Percentiles rank a stretch among this genome's conserved stretches.
phyloP scores from a whole-genome alignment of 164 flowering plant genomes.

The Tinospora cordifolia region DNA sequence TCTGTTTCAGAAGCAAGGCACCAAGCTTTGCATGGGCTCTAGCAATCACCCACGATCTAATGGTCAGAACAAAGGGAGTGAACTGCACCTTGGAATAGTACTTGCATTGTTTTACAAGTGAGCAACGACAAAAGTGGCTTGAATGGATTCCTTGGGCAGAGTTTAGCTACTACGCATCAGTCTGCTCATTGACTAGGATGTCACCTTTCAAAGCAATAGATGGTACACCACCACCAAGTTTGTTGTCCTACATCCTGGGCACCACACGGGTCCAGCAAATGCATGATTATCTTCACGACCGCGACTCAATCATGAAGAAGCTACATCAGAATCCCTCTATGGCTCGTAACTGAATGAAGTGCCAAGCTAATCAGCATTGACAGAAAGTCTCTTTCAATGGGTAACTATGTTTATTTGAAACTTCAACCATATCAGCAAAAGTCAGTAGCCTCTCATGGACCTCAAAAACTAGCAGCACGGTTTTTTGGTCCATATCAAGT shows the following conservation, averaged over 20 bases:
- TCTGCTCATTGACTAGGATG: neutral
- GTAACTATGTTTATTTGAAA: neutral
- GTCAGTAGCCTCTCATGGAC: neutral
- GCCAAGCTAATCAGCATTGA: neutral
- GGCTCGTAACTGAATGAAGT: neutral
- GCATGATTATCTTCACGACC: too few species aligned
- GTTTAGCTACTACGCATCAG: neutral
- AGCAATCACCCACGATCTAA: neutral
- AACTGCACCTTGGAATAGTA: neutral
- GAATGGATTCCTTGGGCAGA: conserved; percentile 1
- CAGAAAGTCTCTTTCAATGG: neutral
- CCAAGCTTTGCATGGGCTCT: neutral
- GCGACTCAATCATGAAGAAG: too few species aligned
- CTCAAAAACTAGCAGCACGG: neutral
- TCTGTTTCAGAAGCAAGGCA: neutral
- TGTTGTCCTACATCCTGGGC: neutral
- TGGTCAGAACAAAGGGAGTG: neutral
- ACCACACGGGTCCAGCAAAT: neutral
- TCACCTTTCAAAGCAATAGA: neutral
- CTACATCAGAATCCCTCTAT: neutral
- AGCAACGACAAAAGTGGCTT: neutral
- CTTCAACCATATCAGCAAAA: neutral
- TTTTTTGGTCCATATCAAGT: neutral
- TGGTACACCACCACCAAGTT: neutral
- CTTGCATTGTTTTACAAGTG: neutral